A percentile compares a stretch with the other conserved stretches of the same genome.
phyloP scores from a whole-genome alignment of 1,284 basidiomycete genomes.

The Meripilus lineatus region DNA sequence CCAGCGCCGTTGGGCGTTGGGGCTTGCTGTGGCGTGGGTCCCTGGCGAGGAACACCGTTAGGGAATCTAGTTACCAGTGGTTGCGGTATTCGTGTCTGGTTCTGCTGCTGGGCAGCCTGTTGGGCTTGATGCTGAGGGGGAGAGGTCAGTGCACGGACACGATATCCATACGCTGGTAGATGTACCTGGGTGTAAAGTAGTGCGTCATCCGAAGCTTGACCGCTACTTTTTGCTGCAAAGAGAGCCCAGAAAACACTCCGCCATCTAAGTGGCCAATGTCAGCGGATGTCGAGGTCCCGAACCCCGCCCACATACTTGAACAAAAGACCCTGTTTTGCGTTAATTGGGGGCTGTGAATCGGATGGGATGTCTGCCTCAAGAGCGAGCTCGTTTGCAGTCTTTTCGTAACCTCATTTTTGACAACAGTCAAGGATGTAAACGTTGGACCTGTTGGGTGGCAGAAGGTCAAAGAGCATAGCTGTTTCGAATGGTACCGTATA shows the following conservation, averaged over 20 bases:
- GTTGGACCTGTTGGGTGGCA: constrained; percentile 71
- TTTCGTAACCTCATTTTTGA: constrained; percentile 66
- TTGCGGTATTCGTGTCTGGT: constrained; percentile 25
- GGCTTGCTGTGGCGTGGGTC: constrained; percentile 29
- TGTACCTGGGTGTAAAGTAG: constrained; percentile 63
- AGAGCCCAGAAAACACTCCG: constrained; percentile 85
- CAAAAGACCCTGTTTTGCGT: constrained; percentile 73
- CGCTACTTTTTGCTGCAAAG: constrained; percentile 70
- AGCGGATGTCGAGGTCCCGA: constrained; percentile 1
- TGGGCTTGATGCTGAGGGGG: constrained; percentile 34
- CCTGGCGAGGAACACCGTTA: constrained; percentile 30
- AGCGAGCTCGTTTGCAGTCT: constrained; percentile 61
- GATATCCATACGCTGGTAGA: too few species aligned
- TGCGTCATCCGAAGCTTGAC: constrained; percentile 59
- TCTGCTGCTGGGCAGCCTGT: constrained; percentile 23
- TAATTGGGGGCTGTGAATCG: constrained; percentile 66
- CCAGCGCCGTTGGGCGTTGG: constrained; percentile 27
- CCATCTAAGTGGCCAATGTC: constrained; percentile 52
- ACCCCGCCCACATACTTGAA: constrained; percentile 58
- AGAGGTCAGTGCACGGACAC: too few species aligned
- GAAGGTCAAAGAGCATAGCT: too few species aligned
- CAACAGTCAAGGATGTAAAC: constrained; percentile 84
- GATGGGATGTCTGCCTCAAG: constrained; percentile 56
- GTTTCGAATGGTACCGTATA: constrained; percentile 13
- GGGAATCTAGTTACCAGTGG: constrained; percentile 16